phyloP scores from a whole-genome alignment of 2,329 filamentous ascomycete genomes.

The Coniella vitis region DNA sequence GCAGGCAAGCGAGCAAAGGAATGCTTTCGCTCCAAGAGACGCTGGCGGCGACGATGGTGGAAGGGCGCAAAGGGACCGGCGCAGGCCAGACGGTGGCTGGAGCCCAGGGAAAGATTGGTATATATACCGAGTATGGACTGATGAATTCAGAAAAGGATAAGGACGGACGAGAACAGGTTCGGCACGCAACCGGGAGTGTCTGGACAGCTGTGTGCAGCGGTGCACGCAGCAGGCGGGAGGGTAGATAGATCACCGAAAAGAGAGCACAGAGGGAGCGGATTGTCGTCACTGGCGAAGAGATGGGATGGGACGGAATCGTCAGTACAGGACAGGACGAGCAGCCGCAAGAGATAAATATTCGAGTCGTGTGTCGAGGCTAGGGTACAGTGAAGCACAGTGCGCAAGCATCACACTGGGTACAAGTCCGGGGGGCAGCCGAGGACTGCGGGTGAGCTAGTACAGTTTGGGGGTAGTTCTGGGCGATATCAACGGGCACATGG shows the following conservation, averaged over 20 bases:
- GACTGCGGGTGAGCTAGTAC: no score
- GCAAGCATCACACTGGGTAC: no score
- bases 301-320: background rate
- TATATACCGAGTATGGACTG: background rate
- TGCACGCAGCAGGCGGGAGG: background rate
- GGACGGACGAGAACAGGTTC: no score
- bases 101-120: no score
- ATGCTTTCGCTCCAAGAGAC: background rate
- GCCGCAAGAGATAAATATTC: constrained; percentile 8
- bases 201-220: background rate
- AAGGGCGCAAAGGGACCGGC: background rate
- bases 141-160: background rate
- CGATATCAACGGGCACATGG: no score
- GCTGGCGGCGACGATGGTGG: background rate
- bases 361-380: background rate
- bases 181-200: background rate
- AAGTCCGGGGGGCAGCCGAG: no score
- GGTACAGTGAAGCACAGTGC: background rate
- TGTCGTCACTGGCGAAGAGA: background rate
- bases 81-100: no score
- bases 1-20: background rate
- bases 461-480: no score
- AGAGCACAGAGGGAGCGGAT: background rate
- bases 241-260: background rate
- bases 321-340: constrained; percentile 1